Evolutionary conservation across 2,329 filamentous ascomycete genomes (phyloP).

Genomic region (Trichophaea hybrida): DNA sequence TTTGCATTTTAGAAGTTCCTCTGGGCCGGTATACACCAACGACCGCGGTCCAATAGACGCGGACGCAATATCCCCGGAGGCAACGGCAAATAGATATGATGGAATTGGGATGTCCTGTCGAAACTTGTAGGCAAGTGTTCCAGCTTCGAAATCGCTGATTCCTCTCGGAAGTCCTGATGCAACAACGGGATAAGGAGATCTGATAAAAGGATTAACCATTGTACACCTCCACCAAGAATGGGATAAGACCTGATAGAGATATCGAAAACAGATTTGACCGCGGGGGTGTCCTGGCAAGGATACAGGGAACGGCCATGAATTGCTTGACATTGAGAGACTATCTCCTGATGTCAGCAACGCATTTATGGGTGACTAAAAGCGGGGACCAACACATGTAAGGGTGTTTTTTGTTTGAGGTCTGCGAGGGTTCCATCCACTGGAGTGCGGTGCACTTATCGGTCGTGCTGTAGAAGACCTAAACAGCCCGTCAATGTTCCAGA

Average conservation of each 20-base stretch:
- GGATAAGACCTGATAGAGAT: constrained; percentile 63
- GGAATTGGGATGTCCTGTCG: constrained; percentile 86
- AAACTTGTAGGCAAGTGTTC: constrained; percentile 61
- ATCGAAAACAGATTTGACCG: constrained; percentile 87
- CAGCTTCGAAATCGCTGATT: constrained; percentile 36
- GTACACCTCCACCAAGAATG: no score
- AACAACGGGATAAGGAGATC: constrained; percentile 75
- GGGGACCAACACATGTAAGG: constrained; percentile 63
- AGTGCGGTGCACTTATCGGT: constrained; percentile 81
- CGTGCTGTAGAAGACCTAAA: constrained; percentile 56
- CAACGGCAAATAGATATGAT: constrained; percentile 86
- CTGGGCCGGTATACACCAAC: constrained; percentile 72
- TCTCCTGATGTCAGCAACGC: neutral
- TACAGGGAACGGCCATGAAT: constrained; percentile 90
- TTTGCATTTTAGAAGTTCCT: constrained; percentile 68
- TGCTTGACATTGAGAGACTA: constrained; percentile 84
- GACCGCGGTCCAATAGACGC: constrained; percentile 79
- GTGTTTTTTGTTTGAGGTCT: constrained; percentile 89
- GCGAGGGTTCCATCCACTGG: constrained; percentile 85
- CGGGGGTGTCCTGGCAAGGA: constrained; percentile 93
- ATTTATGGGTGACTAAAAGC: neutral
- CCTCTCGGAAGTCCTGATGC: constrained; percentile 58
- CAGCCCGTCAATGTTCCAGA: neutral
- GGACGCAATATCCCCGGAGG: constrained; percentile 67
- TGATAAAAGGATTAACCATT: constrained; percentile 36